Percentiles rank a stretch among this genome's conserved stretches.
Conservation (phyloP, 192 early-diverging fungal genomes). For the Podila epigama region DNA sequence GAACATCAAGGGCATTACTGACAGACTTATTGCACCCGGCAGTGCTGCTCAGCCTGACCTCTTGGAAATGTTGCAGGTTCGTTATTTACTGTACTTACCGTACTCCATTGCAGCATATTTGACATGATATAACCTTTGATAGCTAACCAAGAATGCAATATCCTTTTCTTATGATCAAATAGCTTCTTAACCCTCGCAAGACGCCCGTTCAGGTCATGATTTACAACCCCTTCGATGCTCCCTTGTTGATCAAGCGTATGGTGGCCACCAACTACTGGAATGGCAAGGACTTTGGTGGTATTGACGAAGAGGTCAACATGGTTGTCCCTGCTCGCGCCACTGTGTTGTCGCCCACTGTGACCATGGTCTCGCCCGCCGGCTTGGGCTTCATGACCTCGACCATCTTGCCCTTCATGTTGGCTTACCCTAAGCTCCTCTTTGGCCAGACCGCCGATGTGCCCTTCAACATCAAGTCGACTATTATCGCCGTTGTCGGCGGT, state of each 20-base stretch:
- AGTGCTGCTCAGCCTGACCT: constrained; percentile 24
- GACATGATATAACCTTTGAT: background rate
- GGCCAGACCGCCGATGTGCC: constrained; percentile 19
- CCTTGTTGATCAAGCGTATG: constrained; percentile 56
- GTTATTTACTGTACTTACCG: background rate
- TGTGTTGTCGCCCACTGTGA: constrained; percentile 27
- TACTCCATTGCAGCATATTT: too few relatives aligned
- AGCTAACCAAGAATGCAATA: background rate
- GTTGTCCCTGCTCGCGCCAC: constrained; percentile 27
- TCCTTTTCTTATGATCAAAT: background rate
- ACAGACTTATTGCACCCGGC: constrained; percentile 43
- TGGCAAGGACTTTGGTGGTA: constrained; percentile 52
- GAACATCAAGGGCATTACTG: constrained; percentile 52
- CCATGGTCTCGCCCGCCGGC: constrained; percentile 42
- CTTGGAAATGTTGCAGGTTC: constrained; percentile 30
- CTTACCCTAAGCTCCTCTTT: constrained; percentile 18
- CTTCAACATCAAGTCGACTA: constrained; percentile 38
- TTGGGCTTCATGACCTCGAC: constrained; percentile 19
- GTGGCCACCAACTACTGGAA: constrained; percentile 48
- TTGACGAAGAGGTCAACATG: constrained; percentile 54
- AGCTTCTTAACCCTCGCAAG: constrained; percentile 9
- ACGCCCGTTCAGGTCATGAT: constrained; percentile 57
- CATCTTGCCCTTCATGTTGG: constrained; percentile 25
- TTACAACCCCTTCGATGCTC: constrained; percentile 63
- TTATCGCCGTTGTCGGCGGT: constrained; percentile 29